These are phyloP conservation scores for Gossypium trilobum DNA, from an alignment of 441 rosid genomes.

Conservation along the genomic window DNA sequence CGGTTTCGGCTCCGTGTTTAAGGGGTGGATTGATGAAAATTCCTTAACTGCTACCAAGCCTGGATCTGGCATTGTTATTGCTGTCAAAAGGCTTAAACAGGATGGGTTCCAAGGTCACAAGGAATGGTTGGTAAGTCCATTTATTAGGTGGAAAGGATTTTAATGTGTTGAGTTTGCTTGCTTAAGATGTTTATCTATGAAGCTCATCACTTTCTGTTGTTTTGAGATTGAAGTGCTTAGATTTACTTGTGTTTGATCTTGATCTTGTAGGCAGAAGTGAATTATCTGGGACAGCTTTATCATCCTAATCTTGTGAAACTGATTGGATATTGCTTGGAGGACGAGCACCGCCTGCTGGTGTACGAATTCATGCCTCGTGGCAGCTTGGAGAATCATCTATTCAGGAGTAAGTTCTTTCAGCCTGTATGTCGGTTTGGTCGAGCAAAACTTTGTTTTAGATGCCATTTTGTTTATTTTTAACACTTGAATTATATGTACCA, in stretches of 20 bases:
- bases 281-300: constrained; percentile 67
- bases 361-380: constrained; percentile 91
- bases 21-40: constrained; percentile 87
- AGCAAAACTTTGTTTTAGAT: neutral
- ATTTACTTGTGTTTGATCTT: constrained; percentile 10
- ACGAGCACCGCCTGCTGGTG: constrained; percentile 72
- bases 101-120: constrained; percentile 79
- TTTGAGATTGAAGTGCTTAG: neutral
- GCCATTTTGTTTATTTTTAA: neutral
- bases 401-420: constrained; percentile 51
- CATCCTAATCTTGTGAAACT: constrained; percentile 79
- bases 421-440: neutral
- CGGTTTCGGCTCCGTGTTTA: constrained; percentile 86
- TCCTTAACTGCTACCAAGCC: constrained; percentile 60
- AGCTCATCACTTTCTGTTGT: no score
- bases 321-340: constrained; percentile 82
- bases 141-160: neutral
- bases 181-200: no score
- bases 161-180: neutral
- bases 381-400: constrained; percentile 84
- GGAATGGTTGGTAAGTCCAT: constrained; percentile 77
- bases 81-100: constrained; percentile 73
- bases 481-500: constrained; percentile 20
- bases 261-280: constrained; percentile 63
- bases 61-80: constrained; percentile 76